phyloP scores from a whole-genome alignment of 352 stramenopile species.

The Globisporangium irregulare region DNA sequence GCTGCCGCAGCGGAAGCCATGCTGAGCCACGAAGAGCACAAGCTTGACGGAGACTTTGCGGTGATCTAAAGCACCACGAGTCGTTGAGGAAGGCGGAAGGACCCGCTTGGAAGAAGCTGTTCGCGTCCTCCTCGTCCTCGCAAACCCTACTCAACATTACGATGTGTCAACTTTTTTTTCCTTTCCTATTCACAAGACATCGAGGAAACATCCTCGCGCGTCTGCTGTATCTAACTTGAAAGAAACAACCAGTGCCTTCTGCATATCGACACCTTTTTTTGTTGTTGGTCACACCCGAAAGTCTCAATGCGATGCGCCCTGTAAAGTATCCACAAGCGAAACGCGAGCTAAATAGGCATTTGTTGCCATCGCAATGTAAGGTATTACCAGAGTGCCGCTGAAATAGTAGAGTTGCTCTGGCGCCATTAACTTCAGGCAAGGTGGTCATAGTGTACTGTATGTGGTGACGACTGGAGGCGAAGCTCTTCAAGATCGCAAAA shows the following conservation, averaged over 20 bases:
- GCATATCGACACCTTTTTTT: too few species aligned
- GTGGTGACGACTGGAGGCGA: too few species aligned
- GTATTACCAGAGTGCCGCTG: neutral
- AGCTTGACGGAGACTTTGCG: constrained; percentile 11
- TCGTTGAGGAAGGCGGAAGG: neutral
- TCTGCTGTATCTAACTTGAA: neutral
- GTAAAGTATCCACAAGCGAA: too few species aligned
- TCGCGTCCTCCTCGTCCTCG: neutral
- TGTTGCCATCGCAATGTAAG: neutral
- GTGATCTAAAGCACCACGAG: neutral
- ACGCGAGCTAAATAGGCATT: too few species aligned
- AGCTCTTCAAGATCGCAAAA: neutral
- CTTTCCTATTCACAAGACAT: neutral
- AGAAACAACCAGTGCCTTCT: neutral
- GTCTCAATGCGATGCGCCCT: too few species aligned
- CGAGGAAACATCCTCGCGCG: neutral
- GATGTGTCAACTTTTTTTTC: neutral
- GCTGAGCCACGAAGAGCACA: constrained; percentile 13
- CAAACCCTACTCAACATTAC: neutral
- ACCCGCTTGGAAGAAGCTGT: neutral
- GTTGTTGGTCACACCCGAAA: too few species aligned
- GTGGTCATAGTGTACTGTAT: too few species aligned
- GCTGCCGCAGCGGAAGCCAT: constrained; percentile 9
- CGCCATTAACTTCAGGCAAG: too few species aligned
- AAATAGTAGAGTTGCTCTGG: too few species aligned